phyloP scores from a whole-genome alignment of 2,329 filamentous ascomycete species.

The Chaetomium sp. region DNA sequence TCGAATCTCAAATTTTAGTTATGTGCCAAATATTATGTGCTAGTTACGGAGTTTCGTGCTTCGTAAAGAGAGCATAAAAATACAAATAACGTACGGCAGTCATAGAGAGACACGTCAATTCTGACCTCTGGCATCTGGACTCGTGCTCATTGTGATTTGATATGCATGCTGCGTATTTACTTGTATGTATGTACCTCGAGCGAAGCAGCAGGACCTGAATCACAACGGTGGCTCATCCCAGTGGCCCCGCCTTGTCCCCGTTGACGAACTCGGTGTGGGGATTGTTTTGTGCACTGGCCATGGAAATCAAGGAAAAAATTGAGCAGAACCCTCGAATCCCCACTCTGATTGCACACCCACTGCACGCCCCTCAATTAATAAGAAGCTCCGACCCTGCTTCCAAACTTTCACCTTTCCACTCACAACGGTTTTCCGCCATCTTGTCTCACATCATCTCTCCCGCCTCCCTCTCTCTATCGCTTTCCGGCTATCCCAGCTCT shows the following conservation, averaged over 20 bases:
- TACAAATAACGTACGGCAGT: not conserved
- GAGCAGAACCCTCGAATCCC: constrained; percentile 33
- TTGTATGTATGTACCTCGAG: too few species aligned
- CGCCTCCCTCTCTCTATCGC: not conserved
- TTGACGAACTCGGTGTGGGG: constrained; percentile 5
- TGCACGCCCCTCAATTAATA: constrained; percentile 33
- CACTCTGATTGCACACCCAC: constrained; percentile 27
- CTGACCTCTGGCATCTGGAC: not conserved
- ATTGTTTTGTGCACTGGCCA: constrained; percentile 29
- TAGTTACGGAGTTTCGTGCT: not conserved
- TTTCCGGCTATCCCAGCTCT: not conserved
- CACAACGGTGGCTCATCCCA: not conserved
- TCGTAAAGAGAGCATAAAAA: not conserved
- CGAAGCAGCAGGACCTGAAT: not conserved
- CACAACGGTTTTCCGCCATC: constrained; percentile 10
- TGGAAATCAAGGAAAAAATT: constrained; percentile 32
- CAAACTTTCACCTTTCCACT: constrained; percentile 22
- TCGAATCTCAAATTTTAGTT: not conserved
- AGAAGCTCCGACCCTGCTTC: constrained; percentile 26
- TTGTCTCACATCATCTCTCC: constrained; percentile 18
- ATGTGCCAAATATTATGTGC: not conserved
- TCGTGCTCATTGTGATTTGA: not conserved
- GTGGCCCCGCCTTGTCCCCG: constrained; percentile 7
- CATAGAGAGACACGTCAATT: not conserved
- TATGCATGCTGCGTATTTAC: too few species aligned